phyloP scores from a whole-genome alignment of 2,329 filamentous ascomycete genomes.

The Rhynchosporium secalis region DNA sequence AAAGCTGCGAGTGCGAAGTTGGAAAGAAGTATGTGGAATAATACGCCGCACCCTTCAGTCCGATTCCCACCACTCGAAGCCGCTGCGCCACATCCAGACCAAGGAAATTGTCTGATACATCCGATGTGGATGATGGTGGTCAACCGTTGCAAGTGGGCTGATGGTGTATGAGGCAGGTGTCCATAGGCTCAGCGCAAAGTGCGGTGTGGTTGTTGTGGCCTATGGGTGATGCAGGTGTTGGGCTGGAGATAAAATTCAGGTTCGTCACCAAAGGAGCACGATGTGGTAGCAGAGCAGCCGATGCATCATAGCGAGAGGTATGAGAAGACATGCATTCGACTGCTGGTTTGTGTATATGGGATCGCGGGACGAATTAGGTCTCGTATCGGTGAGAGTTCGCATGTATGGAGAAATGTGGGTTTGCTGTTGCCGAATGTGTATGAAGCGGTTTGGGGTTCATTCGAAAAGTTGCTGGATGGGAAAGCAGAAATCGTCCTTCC shows the following conservation, averaged over 20 bases:
- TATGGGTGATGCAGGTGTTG: background rate
- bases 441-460: too few species aligned
- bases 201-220: background rate
- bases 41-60: background rate
- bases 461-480: background rate
- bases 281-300: constrained; percentile 1
- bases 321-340: constrained; percentile 5
- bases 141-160: background rate
- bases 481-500: too few species aligned
- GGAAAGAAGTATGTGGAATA: background rate
- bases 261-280: background rate
- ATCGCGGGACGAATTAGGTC: background rate
- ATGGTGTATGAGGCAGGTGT: background rate
- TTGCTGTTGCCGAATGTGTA: background rate
- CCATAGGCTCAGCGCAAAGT: background rate
- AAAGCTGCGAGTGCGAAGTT: background rate
- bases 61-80: background rate
- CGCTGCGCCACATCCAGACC: background rate
- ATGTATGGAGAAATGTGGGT: background rate
- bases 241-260: background rate
- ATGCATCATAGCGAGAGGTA: background rate
- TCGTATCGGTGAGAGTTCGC: constrained; percentile 6
- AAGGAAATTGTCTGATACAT: background rate
- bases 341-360: background rate
- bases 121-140: background rate